Conservation (phyloP, 1,284 basidiomycete genomes). For the Kalmanozyma brasiliensis region DNA sequence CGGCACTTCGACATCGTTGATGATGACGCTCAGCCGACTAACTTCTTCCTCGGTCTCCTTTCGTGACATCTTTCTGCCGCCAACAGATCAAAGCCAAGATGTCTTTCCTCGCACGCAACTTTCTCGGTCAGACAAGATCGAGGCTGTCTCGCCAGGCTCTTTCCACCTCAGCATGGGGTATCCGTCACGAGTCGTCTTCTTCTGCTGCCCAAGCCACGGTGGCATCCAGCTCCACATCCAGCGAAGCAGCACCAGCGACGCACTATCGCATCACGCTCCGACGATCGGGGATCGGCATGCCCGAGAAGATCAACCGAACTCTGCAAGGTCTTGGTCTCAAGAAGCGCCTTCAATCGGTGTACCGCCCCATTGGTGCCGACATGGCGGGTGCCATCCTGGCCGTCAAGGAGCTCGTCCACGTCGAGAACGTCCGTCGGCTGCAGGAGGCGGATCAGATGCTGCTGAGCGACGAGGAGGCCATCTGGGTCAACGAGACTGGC, state of each 20-base stretch:
- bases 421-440: constrained; percentile 76
- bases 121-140: constrained; percentile 33
- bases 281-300: constrained; percentile 83
- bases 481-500: constrained; percentile 64
- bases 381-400: constrained; percentile 82
- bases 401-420: constrained; percentile 86
- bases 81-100: constrained; percentile 3
- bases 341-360: constrained; percentile 82
- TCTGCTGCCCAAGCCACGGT: constrained; percentile 19
- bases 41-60: constrained; percentile 3
- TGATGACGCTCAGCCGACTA: background rate
- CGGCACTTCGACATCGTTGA: background rate
- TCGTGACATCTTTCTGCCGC: background rate
- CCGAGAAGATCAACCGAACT: constrained; percentile 77
- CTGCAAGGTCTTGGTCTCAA: constrained; percentile 81
- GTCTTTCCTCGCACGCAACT: constrained; percentile 41
- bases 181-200: constrained; percentile 42
- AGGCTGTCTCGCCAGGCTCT: constrained; percentile 21
- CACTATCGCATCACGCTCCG: constrained; percentile 85
- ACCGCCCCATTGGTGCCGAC: constrained; percentile 77
- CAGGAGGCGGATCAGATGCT: constrained; percentile 48
- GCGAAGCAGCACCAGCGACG: constrained; percentile 69
- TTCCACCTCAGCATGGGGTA: constrained; percentile 33
- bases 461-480: constrained; percentile 46
- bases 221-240: constrained; percentile 20